Conservation (phyloP, 768 basidiomycete genomes). For the Boletus tomentosulus region DNA sequence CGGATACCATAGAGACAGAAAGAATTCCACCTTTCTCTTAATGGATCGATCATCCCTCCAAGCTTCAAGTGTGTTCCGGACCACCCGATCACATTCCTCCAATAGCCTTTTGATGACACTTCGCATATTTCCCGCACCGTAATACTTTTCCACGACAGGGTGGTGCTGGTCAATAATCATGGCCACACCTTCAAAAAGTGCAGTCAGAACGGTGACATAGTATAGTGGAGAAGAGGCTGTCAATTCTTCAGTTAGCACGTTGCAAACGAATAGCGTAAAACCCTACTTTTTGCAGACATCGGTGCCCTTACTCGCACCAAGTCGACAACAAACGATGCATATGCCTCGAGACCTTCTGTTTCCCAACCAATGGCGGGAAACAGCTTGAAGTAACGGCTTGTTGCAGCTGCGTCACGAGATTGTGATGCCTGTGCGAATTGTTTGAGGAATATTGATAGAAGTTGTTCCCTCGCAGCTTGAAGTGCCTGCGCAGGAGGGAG, state of each 20-base stretch:
- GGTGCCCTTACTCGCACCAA: conserved; percentile 78
- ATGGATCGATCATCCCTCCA: conserved; percentile 93
- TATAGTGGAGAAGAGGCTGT: conserved; percentile 89
- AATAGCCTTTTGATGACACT: conserved; percentile 71
- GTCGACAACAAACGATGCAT: conserved; percentile 90
- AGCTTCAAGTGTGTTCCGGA: conserved; percentile 64
- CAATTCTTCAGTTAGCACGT: conserved; percentile 1
- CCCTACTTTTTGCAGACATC: conserved; percentile 75
- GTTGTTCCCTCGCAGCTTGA: conserved; percentile 63
- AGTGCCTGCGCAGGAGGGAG: conserved; percentile 83
- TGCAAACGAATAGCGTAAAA: conserved; percentile 5
- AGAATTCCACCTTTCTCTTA: conserved; percentile 61
- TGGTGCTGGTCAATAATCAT: conserved; percentile 98
- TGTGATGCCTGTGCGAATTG: conserved; percentile 81
- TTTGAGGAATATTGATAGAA: conserved; percentile 73
- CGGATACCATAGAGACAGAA: background rate
- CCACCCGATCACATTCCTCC: conserved; percentile 83
- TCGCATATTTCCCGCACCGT: conserved; percentile 84
- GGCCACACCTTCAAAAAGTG: conserved; percentile 92
- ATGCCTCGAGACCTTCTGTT: conserved; percentile 83
- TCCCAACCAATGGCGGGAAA: conserved; percentile 97
- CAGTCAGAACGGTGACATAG: conserved; percentile 85
- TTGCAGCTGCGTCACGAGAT: conserved; percentile 77
- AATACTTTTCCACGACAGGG: conserved; percentile 97
- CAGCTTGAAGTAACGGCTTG: conserved; percentile 93